These are phyloP conservation scores for Coprinopsis strossmayeri DNA, from an alignment of 768 basidiomycete species.

Conservation along the genomic window DNA sequence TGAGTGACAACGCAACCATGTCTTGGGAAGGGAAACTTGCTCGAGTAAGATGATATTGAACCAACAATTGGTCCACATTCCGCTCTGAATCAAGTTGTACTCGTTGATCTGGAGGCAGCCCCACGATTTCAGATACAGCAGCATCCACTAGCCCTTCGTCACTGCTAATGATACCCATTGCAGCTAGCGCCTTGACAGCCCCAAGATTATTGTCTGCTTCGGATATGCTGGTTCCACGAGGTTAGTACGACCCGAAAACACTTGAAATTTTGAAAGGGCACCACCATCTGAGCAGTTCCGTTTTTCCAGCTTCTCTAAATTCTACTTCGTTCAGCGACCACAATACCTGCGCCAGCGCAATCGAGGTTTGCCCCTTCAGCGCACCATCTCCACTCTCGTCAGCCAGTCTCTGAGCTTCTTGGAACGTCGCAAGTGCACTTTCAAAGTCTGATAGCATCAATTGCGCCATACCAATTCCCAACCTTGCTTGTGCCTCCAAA, in stretches of 20 bases:
- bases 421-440: slow-evolving; percentile 58
- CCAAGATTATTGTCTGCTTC: slow-evolving; percentile 71
- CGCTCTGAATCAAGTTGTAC: slow-evolving; percentile 60
- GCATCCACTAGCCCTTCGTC: slow-evolving; percentile 83
- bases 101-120: slow-evolving; percentile 60
- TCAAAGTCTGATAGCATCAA: slow-evolving; percentile 60
- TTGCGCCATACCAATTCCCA: slow-evolving; percentile 68
- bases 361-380: slow-evolving; percentile 61
- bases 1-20: neutral
- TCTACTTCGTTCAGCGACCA: slow-evolving; percentile 81
- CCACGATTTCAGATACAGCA: slow-evolving; percentile 73
- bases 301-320: slow-evolving; percentile 69
- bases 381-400: slow-evolving; percentile 20
- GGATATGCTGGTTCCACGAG: slow-evolving; percentile 48
- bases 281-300: slow-evolving; percentile 79
- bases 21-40: slow-evolving; percentile 30
- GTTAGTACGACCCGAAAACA: slow-evolving; percentile 1
- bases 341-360: slow-evolving; percentile 78
- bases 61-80: slow-evolving; percentile 65
- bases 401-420: slow-evolving; percentile 55
- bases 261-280: slow-evolving; percentile 5
- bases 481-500: slow-evolving; percentile 55
- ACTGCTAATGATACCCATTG: slow-evolving; percentile 80
- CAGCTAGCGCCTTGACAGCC: slow-evolving; percentile 78
- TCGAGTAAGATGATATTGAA: slow-evolving; percentile 68